Percentiles rank a stretch among this genome's conserved stretches.
These are phyloP conservation scores for Alternaria sp. DNA, from an alignment of 2,329 filamentous ascomycete genomes.

Conservation along the genomic window DNA sequence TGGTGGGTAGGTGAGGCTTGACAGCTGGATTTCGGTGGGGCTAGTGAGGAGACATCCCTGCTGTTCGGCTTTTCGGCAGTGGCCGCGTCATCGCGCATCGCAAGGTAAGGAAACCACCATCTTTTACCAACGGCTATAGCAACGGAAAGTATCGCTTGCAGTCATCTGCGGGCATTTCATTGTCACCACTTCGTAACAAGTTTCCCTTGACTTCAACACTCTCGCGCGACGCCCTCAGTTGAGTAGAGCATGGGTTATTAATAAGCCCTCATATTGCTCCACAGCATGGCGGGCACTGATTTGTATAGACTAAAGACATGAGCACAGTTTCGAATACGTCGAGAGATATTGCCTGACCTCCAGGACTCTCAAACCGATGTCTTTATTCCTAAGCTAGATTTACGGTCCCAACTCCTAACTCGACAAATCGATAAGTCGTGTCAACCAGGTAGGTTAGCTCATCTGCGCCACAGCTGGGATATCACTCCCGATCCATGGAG, in stretches of 20 bases:
- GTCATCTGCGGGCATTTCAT: background rate
- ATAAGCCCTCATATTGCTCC: background rate
- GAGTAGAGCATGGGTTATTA: background rate
- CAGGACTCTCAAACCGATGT: background rate
- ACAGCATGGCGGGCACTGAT: background rate
- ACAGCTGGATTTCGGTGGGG: conserved; percentile 11
- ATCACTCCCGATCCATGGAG: background rate
- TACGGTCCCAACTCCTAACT: background rate
- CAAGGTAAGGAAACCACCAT: background rate
- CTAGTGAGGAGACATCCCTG: conserved; percentile 5
- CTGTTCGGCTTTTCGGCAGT: background rate
- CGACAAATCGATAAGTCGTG: background rate
- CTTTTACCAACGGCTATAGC: background rate
- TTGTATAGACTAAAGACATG: background rate
- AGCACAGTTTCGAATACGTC: background rate
- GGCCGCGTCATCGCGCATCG: background rate
- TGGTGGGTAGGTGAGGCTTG: conserved; percentile 10
- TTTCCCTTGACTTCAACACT: background rate
- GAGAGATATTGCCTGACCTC: background rate
- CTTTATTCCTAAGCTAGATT: background rate
- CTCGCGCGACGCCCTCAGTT: background rate
- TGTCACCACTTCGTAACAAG: background rate
- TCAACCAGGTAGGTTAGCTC: background rate
- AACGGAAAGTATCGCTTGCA: background rate
- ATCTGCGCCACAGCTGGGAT: background rate